Base-by-base conservation (phyloP, 2,329 filamentous ascomycete genomes). In the Emmonsiellopsis sp. region DNA sequence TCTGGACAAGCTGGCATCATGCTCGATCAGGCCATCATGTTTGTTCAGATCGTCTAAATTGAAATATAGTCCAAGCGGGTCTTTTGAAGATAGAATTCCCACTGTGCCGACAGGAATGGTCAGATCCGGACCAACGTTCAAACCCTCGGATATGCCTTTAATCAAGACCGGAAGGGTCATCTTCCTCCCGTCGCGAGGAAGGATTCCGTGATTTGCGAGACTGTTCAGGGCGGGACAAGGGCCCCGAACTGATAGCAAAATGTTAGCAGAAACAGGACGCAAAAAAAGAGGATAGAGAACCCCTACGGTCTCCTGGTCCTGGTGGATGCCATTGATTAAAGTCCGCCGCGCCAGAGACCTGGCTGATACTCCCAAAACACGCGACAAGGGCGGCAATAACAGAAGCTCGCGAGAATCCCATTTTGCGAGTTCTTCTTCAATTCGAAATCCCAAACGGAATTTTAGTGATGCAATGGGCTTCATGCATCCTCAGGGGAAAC, bases 11-110 rank as follows among this genome's bases (percentile, higher is more conserved):
- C 62, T 65, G 6, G 61, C 66, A 52, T 70, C 68, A 57, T 71
- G 68, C 58, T 71, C 68, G 52, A 69, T 69, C 11, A 63, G 60
- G 44, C 65, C 65, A 55, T 68, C 65, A 56, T 71, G 63, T 45
- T 60, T 52, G 14, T 50, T 43, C 3, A 64, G 46, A 40, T 62
- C 45, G 13, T 57, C 42, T 8, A 65, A 57, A 33, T 62, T 50
- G 51, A 66, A 65, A 6, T 52, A 54, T 11, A 53, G 54, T 17
- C 52, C 50, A n/a, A 60, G 53, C 3, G 45, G 54, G 46, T 60
- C 58, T n/a, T 49, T 51, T 3, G 56, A 55, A n/a, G 58, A 57
- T 1, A 61, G 45, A 5, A 63, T 44, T 5, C 59, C 67, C 10
- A 56, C 60, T 8, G 37, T 45, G 21, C 61, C 60, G 9, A 69